Conservation (phyloP, 1,284 basidiomycete genomes). For the Apiotrichum domesticum region DNA sequence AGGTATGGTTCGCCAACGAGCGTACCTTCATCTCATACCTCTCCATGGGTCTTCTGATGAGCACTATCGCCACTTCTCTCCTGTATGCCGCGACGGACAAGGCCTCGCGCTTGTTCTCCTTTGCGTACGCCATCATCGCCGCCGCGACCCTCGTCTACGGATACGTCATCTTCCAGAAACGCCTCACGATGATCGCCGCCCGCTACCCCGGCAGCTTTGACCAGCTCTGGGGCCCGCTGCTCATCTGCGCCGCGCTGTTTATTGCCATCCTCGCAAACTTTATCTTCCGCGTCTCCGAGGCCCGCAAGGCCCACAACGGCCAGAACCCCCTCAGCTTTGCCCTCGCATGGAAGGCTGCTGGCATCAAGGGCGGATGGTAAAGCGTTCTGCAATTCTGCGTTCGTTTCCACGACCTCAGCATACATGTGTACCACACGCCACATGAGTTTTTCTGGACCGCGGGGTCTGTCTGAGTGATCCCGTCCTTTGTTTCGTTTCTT, state of each 20-base stretch:
- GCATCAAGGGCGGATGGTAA: slow-evolving; percentile 22
- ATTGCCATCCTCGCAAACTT: slow-evolving; percentile 81
- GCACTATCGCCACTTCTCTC: slow-evolving; percentile 77
- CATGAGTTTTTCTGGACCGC: too few relatives aligned
- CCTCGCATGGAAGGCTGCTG: slow-evolving; percentile 29
- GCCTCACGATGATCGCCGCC: slow-evolving; percentile 83
- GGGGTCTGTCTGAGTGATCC: too few relatives aligned
- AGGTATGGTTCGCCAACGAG: slow-evolving; percentile 99
- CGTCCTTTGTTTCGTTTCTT: too few relatives aligned
- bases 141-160: slow-evolving; percentile 60
- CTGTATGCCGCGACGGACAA: slow-evolving; percentile 53
- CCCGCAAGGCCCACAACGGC: slow-evolving; percentile 24
- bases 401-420: too few relatives aligned
- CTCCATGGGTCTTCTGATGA: slow-evolving; percentile 76
- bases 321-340: slow-evolving; percentile 32
- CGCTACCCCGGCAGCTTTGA: slow-evolving; percentile 90
- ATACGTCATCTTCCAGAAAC: slow-evolving; percentile 76
- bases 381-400: too few relatives aligned
- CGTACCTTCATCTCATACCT: slow-evolving; percentile 92
- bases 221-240: slow-evolving; percentile 67
- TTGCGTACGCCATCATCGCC: slow-evolving; percentile 70
- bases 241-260: slow-evolving; percentile 74
- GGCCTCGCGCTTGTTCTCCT: slow-evolving; percentile 71
- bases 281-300: slow-evolving; percentile 56
- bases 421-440: too few relatives aligned